Percentiles rank a stretch among this genome's conserved stretches.
Evolutionary conservation across 768 basidiomycete species (phyloP).

Genomic region (Paxillus rubicundulus): DNA sequence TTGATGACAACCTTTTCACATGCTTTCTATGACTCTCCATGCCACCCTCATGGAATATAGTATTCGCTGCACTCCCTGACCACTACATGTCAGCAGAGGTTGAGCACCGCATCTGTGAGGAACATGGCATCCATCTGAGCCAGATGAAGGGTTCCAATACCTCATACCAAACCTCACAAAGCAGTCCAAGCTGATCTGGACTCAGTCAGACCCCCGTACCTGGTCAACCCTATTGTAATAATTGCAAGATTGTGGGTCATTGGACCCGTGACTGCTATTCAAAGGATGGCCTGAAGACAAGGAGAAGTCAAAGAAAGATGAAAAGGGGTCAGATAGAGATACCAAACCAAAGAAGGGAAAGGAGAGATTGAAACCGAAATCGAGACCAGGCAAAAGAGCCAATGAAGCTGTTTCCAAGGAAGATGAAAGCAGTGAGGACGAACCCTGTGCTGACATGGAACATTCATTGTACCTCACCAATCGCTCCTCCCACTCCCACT

Average conservation of each 20-base stretch:
- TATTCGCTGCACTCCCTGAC: too few species aligned
- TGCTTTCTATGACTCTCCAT: too few species aligned
- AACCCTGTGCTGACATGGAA: background rate
- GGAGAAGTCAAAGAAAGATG: background rate
- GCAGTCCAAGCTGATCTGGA: background rate
- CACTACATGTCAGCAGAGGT: background rate
- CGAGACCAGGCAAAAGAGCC: background rate
- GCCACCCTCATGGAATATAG: too few species aligned
- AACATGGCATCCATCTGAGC: too few species aligned
- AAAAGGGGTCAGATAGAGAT: too few species aligned
- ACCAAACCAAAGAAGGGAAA: background rate
- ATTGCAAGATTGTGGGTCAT: slow-evolving; percentile 2
- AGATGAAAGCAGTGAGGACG: background rate
- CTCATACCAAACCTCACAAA: too few species aligned
- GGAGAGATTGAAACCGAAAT: too few species aligned
- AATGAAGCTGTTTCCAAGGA: background rate
- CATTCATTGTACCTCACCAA: background rate
- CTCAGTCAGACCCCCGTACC: background rate
- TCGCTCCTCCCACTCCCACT: background rate
- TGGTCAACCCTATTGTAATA: slow-evolving; percentile 1
- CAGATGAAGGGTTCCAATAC: too few species aligned
- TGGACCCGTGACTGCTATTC: slow-evolving; percentile 1
- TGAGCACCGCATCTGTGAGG: background rate
- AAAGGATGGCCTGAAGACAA: background rate
- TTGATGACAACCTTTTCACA: too few species aligned